A percentile compares a stretch with the other conserved stretches of the same genome.
Evolutionary conservation across 2,329 filamentous ascomycete species (phyloP).

Genomic region (Penicillium digitatum): DNA sequence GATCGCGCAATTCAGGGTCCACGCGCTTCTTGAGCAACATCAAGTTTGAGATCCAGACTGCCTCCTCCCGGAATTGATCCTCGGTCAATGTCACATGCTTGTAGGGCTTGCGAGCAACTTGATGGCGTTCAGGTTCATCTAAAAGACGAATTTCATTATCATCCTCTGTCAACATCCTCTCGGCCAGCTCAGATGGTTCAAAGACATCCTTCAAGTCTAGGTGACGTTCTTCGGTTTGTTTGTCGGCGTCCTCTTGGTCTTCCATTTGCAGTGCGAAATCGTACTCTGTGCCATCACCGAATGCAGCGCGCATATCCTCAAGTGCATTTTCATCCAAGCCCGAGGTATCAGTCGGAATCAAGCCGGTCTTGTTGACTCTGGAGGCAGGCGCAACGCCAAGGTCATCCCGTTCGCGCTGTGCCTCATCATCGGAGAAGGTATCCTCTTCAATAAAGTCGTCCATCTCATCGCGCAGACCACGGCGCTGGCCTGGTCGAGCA

Average conservation of each 20-base stretch:
- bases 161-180: slow-evolving; percentile 91
- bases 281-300: slow-evolving; percentile 93
- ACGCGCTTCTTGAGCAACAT: slow-evolving; percentile 85
- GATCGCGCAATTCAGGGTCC: slow-evolving; percentile 65
- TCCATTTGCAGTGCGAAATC: slow-evolving; percentile 89
- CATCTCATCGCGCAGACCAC: slow-evolving; percentile 71
- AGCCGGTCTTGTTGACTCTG: slow-evolving; percentile 63
- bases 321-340: slow-evolving; percentile 88
- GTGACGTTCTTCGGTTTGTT: slow-evolving; percentile 72
- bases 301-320: slow-evolving; percentile 94
- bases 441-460: slow-evolving; percentile 98
- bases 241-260: slow-evolving; percentile 74
- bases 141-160: slow-evolving; percentile 85
- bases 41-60: slow-evolving; percentile 83
- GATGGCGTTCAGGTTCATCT: slow-evolving; percentile 91
- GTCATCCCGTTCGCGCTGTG: slow-evolving; percentile 73
- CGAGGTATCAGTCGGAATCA: slow-evolving; percentile 69
- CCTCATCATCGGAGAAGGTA: slow-evolving; percentile 79
- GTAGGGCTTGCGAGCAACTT: slow-evolving; percentile 85
- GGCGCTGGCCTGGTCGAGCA: slow-evolving; percentile 46
- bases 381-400: slow-evolving; percentile 80
- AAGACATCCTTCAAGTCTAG: slow-evolving; percentile 97
- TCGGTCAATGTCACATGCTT: slow-evolving; percentile 73
- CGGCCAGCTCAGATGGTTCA: slow-evolving; percentile 88
- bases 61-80: slow-evolving; percentile 86